phyloP scores from a whole-genome alignment of 202 grass and related monocot species.

The Hordeum pubiflorum region DNA sequence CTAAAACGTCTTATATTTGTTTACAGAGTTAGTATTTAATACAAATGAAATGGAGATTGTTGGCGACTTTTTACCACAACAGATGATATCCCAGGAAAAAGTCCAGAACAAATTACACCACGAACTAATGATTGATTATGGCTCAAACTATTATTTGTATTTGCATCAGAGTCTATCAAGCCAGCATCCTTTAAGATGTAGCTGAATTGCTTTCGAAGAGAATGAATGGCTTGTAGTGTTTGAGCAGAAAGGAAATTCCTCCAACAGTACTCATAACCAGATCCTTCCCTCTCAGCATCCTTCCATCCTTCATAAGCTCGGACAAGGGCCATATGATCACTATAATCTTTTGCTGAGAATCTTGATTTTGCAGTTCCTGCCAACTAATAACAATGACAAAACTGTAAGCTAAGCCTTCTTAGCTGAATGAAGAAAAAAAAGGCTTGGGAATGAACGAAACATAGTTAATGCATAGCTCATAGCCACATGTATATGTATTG shows the following conservation, averaged over 20 bases:
- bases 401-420: slow-evolving; percentile 13
- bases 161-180: slow-evolving; percentile 62
- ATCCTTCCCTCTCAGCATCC: slow-evolving; percentile 89
- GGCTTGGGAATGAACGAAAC: background rate
- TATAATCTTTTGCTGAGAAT: slow-evolving; percentile 95
- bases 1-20: too few relatives aligned
- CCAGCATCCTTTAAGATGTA: slow-evolving; percentile 85
- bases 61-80: slow-evolving; percentile 62
- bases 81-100: slow-evolving; percentile 90
- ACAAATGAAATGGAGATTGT: slow-evolving; percentile 1
- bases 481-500: background rate
- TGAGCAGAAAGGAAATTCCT: slow-evolving; percentile 89
- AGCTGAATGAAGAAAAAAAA: slow-evolving; percentile 5
- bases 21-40: background rate
- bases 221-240: slow-evolving; percentile 96
- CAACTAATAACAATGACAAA: slow-evolving; percentile 44
- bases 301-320: slow-evolving; percentile 98
- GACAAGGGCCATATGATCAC: slow-evolving; percentile 97
- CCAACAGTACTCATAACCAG: slow-evolving; percentile 95
- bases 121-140: slow-evolving; percentile 90
- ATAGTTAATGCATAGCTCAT: background rate
- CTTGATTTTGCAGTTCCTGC: slow-evolving; percentile 95
- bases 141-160: slow-evolving; percentile 72
- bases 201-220: slow-evolving; percentile 87
- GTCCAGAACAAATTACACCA: slow-evolving; percentile 81